Conservation (phyloP, 2,329 filamentous ascomycete genomes). For the Hymenotorrendiella dingleyae region DNA sequence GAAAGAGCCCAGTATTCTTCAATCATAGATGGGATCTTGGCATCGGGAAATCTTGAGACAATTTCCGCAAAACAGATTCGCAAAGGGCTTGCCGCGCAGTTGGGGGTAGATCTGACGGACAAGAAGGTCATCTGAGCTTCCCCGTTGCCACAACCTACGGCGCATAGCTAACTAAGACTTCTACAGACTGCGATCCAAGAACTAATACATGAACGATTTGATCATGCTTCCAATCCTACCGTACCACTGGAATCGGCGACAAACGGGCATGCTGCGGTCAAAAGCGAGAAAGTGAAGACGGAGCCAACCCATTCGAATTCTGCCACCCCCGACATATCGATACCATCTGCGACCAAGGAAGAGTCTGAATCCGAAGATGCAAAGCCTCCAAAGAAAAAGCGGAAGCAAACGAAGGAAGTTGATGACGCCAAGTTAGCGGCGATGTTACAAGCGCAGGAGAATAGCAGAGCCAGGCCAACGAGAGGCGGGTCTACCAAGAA, state of each 20-base stretch:
- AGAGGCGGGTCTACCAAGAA: slow-evolving; percentile 61
- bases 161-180: slow-evolving; percentile 6
- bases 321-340: slow-evolving; percentile 1
- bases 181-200: slow-evolving; percentile 43
- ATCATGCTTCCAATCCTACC: slow-evolving; percentile 33
- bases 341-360: slow-evolving; percentile 15
- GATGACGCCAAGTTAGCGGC: slow-evolving; percentile 87
- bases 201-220: slow-evolving; percentile 51
- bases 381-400: slow-evolving; percentile 50
- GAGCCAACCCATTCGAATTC: slow-evolving; percentile 8
- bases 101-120: slow-evolving; percentile 32
- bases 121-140: slow-evolving; percentile 30
- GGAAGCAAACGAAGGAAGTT: slow-evolving; percentile 46
- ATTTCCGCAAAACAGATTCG: slow-evolving; percentile 35
- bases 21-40: slow-evolving; percentile 36
- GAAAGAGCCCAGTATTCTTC: slow-evolving; percentile 30
- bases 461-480: slow-evolving; percentile 64
- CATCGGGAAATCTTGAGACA: slow-evolving; percentile 31
- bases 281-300: slow-evolving; percentile 12
- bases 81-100: slow-evolving; percentile 26
- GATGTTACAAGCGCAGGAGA: slow-evolving; percentile 87
- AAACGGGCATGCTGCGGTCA: slow-evolving; percentile 14
- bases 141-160: neutral
- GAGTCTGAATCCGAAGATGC: slow-evolving; percentile 19
- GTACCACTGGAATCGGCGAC: slow-evolving; percentile 8